Conservation (phyloP, 331 rosid genomes). For the Rosa hybrid region DNA sequence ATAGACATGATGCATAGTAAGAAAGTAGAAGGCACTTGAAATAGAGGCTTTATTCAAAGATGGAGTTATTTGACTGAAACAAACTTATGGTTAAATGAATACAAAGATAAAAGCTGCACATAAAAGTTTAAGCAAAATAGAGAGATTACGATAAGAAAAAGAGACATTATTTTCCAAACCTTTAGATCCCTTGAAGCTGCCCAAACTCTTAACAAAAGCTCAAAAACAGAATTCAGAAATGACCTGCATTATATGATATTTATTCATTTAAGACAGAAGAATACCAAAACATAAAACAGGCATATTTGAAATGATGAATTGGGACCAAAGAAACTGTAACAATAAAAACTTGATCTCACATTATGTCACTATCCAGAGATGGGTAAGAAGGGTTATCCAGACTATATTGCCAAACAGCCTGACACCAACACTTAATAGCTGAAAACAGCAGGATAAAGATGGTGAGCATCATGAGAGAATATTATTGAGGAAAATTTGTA, state of each 20-base stretch:
- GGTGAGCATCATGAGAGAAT: not conserved
- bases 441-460: slow-evolving; percentile 39
- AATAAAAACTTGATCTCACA: slow-evolving; percentile 65
- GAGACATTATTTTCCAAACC: slow-evolving; percentile 47
- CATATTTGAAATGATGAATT: slow-evolving; percentile 20
- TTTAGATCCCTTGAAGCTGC: slow-evolving; percentile 90
- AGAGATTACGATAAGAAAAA: slow-evolving; percentile 16
- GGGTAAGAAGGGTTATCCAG: slow-evolving; percentile 71
- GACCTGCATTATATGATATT: slow-evolving; percentile 69
- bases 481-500: not conserved
- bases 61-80: not conserved
- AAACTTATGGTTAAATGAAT: not conserved
- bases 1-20: not conserved
- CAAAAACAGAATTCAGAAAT: slow-evolving; percentile 92
- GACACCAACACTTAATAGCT: slow-evolving; percentile 99
- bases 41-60: not conserved
- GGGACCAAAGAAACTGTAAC: not conserved
- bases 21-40: slow-evolving; percentile 5
- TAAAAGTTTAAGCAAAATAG: slow-evolving; percentile 1
- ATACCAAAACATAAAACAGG: slow-evolving; percentile 8
- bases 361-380: slow-evolving; percentile 73
- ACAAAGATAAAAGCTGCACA: not conserved
- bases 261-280: slow-evolving; percentile 40
- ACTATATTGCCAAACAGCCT: slow-evolving; percentile 84
- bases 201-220: slow-evolving; percentile 94